These are phyloP conservation scores for Rosellinia necatrix DNA, from an alignment of 2,329 filamentous ascomycete genomes.

Conservation along the genomic window DNA sequence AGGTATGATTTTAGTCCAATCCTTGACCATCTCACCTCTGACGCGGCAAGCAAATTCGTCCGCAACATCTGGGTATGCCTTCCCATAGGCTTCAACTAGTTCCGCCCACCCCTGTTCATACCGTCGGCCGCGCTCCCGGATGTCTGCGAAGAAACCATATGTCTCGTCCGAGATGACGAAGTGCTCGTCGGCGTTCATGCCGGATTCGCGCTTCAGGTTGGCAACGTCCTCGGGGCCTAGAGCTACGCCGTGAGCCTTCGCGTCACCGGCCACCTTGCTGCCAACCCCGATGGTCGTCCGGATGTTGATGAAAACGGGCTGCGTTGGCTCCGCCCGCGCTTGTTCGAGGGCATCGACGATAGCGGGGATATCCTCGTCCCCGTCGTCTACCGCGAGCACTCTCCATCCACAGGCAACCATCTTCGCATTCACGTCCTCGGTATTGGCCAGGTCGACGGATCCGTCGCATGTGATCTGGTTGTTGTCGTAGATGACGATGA, in stretches of 20 bases:
- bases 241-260: constrained; percentile 47
- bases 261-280: constrained; percentile 51
- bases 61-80: constrained; percentile 33
- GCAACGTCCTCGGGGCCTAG: constrained; percentile 49
- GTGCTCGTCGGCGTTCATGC: constrained; percentile 50
- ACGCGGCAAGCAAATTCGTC: constrained; percentile 53
- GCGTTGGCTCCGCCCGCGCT: constrained; percentile 32
- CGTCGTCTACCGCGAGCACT: constrained; percentile 56
- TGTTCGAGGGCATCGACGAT: constrained; percentile 51
- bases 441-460: constrained; percentile 48
- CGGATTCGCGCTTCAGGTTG: constrained; percentile 56
- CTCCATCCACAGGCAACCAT: constrained; percentile 59
- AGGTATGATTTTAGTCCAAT: constrained; percentile 40
- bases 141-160: constrained; percentile 56
- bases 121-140: constrained; percentile 50
- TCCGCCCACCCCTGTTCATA: constrained; percentile 54
- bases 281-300: constrained; percentile 60
- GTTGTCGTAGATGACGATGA: constrained; percentile 61
- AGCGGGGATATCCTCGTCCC: constrained; percentile 51
- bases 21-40: constrained; percentile 50
- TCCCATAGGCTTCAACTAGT: constrained; percentile 48
- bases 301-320: constrained; percentile 62
- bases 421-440: constrained; percentile 58
- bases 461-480: constrained; percentile 63
- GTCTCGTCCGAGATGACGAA: constrained; percentile 50